Base-by-base conservation (phyloP, 139 green algal species). In the Haematococcus lacustris region DNA sequence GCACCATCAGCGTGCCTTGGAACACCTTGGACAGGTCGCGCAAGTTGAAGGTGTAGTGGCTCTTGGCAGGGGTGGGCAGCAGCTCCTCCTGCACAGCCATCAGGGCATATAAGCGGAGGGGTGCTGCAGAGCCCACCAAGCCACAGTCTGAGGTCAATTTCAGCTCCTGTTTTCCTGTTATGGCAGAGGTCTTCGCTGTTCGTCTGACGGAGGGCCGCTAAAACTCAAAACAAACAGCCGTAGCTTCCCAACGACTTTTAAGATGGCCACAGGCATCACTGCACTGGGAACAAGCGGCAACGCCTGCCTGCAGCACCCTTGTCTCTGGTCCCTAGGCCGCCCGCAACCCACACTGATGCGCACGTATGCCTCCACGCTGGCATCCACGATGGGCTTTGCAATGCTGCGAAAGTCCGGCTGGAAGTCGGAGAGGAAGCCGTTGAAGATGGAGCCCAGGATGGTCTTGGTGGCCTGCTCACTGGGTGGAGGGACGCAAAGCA, bases 41-140 rank as follows among this genome's bases (percentile, higher is more conserved):
- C 73, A 92, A 78, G 80, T 91, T 95, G 87, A 95, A 95, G 38
- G 86, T 90, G 83, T 93, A 95, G 84, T 95, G 89, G 37, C 65
- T 86, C 80, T 90, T 91, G 59, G 87, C 77, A 32, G 89, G 89
- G 1, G 89, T 94, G 38, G 87, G 87, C 66, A 92, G 83, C 63
- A 92, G 81, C 79, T 89, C 88, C 71, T 88, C 76, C 30, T 86
- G 51, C 87, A 40, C n/a, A n/a, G n/a, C n/a, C n/a, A n/a, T n/a
- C n/a, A n/a, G n/a, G n/a, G n/a, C n/a, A n/a, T n/a, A n/a, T n/a
- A n/a, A n/a, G n/a, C n/a, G n/a, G n/a, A n/a, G n/a, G n/a, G n/a
- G n/a, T n/a, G n/a, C n/a, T n/a, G n/a, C n/a, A n/a, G n/a, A n/a
- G n/a, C n/a, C n/a, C n/a, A n/a, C n/a, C n/a, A n/a, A n/a, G n/a